A percentile compares a stretch with the other conserved stretches of the same genome.
These are phyloP conservation scores for Desmodesmus armatus DNA, from an alignment of 139 green algal species.

Conservation along the genomic window DNA sequence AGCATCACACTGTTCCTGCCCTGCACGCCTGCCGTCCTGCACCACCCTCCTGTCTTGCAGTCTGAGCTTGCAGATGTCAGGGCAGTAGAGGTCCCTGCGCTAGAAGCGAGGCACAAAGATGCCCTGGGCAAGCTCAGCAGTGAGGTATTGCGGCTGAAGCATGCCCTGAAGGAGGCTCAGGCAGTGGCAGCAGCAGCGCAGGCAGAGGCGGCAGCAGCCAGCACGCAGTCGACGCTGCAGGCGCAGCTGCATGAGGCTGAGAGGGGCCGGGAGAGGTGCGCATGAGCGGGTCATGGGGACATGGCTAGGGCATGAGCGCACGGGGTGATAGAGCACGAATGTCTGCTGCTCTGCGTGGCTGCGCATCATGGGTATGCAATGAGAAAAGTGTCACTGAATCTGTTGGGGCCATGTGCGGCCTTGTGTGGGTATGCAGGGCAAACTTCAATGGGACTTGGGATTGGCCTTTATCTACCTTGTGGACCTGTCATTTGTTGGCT, in stretches of 20 bases:
- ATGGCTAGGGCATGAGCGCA: too few species aligned
- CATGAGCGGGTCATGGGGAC: too few species aligned
- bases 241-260: constrained; percentile 28
- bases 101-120: constrained; percentile 30
- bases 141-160: constrained; percentile 32
- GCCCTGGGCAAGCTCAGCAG: not conserved
- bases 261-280: constrained; percentile 20
- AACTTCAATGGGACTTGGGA: too few species aligned
- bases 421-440: too few species aligned
- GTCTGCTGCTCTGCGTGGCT: too few species aligned
- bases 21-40: not conserved
- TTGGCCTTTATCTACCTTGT: too few species aligned
- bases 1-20: not conserved
- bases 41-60: not conserved
- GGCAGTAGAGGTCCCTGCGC: not conserved
- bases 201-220: constrained; percentile 7
- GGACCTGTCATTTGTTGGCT: too few species aligned
- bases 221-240: not conserved
- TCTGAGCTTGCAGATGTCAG: constrained; percentile 15
- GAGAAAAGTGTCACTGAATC: too few species aligned
- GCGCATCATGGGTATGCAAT: too few species aligned
- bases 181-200: not conserved
- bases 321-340: too few species aligned
- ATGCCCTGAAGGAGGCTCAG: constrained; percentile 43
- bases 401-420: too few species aligned